Evolutionary conservation across 768 basidiomycete genomes (phyloP), one percentile per base, ranked within the genome.

Genomic region (Boletus reticuloceps): DNA sequence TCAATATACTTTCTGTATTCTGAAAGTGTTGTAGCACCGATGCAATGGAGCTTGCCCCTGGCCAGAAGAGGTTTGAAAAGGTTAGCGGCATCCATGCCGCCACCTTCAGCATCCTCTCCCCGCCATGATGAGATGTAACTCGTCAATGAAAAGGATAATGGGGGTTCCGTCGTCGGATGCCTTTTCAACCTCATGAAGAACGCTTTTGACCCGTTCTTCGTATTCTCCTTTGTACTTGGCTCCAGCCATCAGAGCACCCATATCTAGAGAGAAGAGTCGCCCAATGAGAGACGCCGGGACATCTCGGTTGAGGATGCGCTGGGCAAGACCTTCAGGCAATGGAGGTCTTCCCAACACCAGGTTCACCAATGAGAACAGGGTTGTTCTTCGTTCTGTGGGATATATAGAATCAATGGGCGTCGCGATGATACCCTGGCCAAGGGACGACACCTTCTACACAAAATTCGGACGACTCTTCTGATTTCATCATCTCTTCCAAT

Each of bases 1-100:
- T 97, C 94, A 66, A 97, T 94, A 70, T 92, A 90, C 69, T 95
- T 90, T 54, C 91, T 77, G 70, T 97, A 98, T 69, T 98, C 94
- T 37, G 87, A 82, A 2, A 97, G 80, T 0, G 95, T 98, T 0
- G 95, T 98, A 3, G 95, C 94, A 52, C 94, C 93, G 53, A 96
- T 92, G 73, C 78, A 84, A 51, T 82, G 79, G 14, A 79, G 70
- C 69, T 89, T 94, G 54, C 88, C 95, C 62, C 89, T 87, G 22
- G 93, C 91, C 20, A 98, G 79, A 57, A 93, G 79, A 6, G 96
- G 96, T 70, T 97, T 97, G 75, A 96, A 88, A 22, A 96, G 74
- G 71, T 94, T 95, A 9, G 83, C 89, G 1, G 94, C 95, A 64
- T 97, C 94, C 92, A 97, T 94, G 32, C 94, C 92, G 16, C 88